These are phyloP conservation scores for Suillus clintonianus DNA, from an alignment of 768 basidiomycete genomes.

Conservation along the genomic window DNA sequence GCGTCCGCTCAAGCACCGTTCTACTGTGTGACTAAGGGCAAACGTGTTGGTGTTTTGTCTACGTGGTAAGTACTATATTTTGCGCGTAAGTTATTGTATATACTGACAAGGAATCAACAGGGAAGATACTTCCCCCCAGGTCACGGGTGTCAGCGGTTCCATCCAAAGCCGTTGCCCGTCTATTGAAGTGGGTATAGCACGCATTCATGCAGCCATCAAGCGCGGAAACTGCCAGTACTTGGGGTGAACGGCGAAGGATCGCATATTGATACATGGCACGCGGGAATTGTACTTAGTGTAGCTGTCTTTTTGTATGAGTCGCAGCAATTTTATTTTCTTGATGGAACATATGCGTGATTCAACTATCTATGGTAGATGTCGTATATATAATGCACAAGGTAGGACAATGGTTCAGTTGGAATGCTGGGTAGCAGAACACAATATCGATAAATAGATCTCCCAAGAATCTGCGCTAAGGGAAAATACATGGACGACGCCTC, in stretches of 20 bases:
- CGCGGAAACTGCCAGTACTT: not conserved
- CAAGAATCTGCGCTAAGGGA: not conserved
- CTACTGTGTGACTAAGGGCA: not conserved
- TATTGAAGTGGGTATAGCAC: not conserved
- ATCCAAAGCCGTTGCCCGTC: not conserved
- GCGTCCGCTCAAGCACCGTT: not conserved
- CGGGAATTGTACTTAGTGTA: too few relatives aligned
- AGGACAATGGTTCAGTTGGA: too few relatives aligned
- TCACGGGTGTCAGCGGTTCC: not conserved
- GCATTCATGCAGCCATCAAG: not conserved
- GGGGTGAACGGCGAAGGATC: not conserved
- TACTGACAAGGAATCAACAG: not conserved
- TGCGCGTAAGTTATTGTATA: not conserved
- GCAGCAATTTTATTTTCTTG: too few relatives aligned
- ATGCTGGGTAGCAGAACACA: too few relatives aligned
- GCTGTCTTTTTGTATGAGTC: too few relatives aligned
- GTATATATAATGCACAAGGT: too few relatives aligned
- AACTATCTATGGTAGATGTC: too few relatives aligned
- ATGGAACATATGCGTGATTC: too few relatives aligned
- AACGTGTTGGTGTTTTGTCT: not conserved
- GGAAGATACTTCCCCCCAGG: not conserved
- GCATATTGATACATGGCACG: too few relatives aligned
- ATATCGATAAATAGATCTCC: not conserved
- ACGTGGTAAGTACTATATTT: not conserved
- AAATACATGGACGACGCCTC: not conserved